Conservation (phyloP, 2,329 filamentous ascomycete genomes). For the Ascochyta viciae-villosae region DNA sequence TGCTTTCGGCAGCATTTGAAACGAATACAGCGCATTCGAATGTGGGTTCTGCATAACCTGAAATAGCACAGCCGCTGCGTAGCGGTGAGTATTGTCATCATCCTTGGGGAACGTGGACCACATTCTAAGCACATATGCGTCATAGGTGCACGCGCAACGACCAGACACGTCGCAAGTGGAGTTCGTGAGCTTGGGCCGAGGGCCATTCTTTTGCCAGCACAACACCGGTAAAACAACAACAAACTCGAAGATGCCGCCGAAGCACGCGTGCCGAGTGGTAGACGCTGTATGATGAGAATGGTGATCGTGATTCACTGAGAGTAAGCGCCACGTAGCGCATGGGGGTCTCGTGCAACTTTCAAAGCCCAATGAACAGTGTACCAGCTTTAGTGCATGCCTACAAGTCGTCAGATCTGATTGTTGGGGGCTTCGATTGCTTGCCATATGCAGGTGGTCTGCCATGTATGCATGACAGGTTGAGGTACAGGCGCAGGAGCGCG, state of each 20-base stretch:
- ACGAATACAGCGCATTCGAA: slow-evolving; percentile 2
- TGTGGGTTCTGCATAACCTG: not conserved
- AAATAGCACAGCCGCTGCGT: slow-evolving; percentile 4
- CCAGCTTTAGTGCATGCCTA: slow-evolving; percentile 1
- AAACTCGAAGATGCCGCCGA: not conserved
- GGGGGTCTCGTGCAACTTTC: slow-evolving; percentile 5
- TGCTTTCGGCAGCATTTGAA: slow-evolving; percentile 3
- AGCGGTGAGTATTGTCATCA: slow-evolving; percentile 11
- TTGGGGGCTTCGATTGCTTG: not conserved
- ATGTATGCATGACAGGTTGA: slow-evolving; percentile 4
- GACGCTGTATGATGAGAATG: not conserved
- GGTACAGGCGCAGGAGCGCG: slow-evolving; percentile 1
- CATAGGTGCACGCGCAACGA: slow-evolving; percentile 15
- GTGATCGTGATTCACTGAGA: not conserved
- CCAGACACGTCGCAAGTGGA: slow-evolving; percentile 18
- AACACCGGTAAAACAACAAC: not conserved
- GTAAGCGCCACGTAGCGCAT: slow-evolving; percentile 14
- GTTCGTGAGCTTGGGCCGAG: slow-evolving; percentile 9
- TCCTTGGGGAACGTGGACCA: slow-evolving; percentile 7
- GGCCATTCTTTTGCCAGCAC: slow-evolving; percentile 11
- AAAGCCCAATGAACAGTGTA: not conserved
- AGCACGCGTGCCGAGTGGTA: slow-evolving; percentile 1
- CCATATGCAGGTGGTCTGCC: not conserved
- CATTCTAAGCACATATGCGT: slow-evolving; percentile 11
- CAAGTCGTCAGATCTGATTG: not conserved